phyloP scores from a whole-genome alignment of 768 basidiomycete species.

The Candolleomyces eurysporus region DNA sequence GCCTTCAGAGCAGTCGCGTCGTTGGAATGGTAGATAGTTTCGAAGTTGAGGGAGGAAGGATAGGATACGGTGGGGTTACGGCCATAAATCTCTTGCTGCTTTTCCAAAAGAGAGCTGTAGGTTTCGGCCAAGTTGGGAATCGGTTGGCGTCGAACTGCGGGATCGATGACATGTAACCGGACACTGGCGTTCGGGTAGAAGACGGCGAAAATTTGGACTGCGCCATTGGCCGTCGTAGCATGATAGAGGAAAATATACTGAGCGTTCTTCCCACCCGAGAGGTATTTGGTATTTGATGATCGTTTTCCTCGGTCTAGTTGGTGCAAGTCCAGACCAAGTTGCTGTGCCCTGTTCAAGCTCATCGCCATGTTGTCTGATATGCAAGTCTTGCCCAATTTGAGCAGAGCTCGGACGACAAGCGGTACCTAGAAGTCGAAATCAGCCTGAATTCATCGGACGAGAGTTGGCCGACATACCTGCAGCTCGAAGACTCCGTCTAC shows the following conservation, averaged over 20 bases:
- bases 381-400: slow-evolving; percentile 85
- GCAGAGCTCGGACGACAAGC: slow-evolving; percentile 72
- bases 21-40: slow-evolving; percentile 72
- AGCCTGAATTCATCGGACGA: neutral
- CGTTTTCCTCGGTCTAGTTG: slow-evolving; percentile 69
- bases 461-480: slow-evolving; percentile 52
- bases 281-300: slow-evolving; percentile 61
- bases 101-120: slow-evolving; percentile 62
- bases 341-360: slow-evolving; percentile 81
- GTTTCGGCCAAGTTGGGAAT: slow-evolving; percentile 73
- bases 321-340: slow-evolving; percentile 75
- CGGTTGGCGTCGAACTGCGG: slow-evolving; percentile 80
- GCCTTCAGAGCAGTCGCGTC: slow-evolving; percentile 81
- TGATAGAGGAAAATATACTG: slow-evolving; percentile 92
- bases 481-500: slow-evolving; percentile 94
- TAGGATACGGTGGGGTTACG: slow-evolving; percentile 57
- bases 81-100: slow-evolving; percentile 42
- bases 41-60: slow-evolving; percentile 57
- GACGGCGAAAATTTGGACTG: slow-evolving; percentile 84
- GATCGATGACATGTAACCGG: slow-evolving; percentile 88
- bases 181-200: slow-evolving; percentile 72
- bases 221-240: slow-evolving; percentile 65
- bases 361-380: slow-evolving; percentile 58
- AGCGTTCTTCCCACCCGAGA: slow-evolving; percentile 63
- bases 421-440: slow-evolving; percentile 58